Percentiles rank a stretch among this genome's conserved stretches.
Evolutionary conservation across 805 yeast species (phyloP).

Genomic region (Candida yuanshanica): DNA sequence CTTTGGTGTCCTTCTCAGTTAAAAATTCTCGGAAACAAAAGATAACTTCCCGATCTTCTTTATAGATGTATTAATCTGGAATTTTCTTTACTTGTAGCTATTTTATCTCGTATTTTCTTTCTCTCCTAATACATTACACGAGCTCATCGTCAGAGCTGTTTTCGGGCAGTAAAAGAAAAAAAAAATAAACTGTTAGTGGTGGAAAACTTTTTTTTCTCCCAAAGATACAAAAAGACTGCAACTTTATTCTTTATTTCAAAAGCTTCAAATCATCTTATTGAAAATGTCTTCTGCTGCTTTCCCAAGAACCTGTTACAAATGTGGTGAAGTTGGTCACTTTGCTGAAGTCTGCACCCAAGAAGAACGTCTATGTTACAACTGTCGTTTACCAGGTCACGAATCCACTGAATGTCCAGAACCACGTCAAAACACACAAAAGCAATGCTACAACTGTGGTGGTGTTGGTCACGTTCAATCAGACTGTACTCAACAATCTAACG

Average conservation of each 20-base stretch:
- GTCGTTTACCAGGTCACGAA: constrained; percentile 86
- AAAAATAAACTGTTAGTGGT: no score
- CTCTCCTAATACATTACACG: no score
- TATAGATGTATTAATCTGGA: neutral
- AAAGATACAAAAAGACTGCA: neutral
- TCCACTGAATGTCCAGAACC: constrained; percentile 86
- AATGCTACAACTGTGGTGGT: constrained; percentile 91
- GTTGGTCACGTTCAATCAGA: constrained; percentile 86
- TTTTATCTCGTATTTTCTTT: no score
- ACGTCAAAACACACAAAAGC: constrained; percentile 76
- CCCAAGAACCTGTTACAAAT: constrained; percentile 83
- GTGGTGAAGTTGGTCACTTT: constrained; percentile 88
- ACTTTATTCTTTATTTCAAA: neutral
- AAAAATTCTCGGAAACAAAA: neutral
- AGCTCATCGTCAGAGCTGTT: neutral
- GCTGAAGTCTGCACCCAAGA: constrained; percentile 84
- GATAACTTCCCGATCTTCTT: neutral
- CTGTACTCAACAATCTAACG: constrained; percentile 52
- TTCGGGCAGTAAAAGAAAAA: neutral
- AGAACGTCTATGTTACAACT: constrained; percentile 88
- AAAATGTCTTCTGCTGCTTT: constrained; percentile 25
- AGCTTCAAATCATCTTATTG: neutral
- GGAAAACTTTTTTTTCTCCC: neutral
- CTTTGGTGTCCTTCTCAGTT: neutral
- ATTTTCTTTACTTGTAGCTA: neutral